These are phyloP conservation scores for Ampelomyces quisqualis DNA, from an alignment of 2,329 filamentous ascomycete species.

Conservation along the genomic window DNA sequence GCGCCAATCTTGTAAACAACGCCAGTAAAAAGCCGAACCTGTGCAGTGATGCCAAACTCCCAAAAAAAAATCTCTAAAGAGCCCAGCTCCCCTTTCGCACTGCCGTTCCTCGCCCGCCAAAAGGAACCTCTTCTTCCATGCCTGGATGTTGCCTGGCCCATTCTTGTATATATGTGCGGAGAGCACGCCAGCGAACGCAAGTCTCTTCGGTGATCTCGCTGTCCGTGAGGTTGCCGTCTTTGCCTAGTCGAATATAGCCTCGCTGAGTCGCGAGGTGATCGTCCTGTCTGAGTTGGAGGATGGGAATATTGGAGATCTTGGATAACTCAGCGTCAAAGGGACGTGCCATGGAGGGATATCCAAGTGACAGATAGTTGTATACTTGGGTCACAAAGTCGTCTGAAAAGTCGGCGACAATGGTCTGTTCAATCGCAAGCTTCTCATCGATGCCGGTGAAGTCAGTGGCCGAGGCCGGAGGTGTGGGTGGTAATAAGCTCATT, in stretches of 20 bases:
- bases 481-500: constrained; percentile 38
- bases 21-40: too few relatives aligned
- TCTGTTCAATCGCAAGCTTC: constrained; percentile 48
- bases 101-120: constrained; percentile 46
- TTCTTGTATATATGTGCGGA: constrained; percentile 80
- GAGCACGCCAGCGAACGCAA: constrained; percentile 78
- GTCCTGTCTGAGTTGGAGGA: constrained; percentile 69
- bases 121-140: constrained; percentile 48
- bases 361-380: constrained; percentile 93
- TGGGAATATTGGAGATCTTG: constrained; percentile 70
- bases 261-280: constrained; percentile 65
- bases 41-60: too few relatives aligned
- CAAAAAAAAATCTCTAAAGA: constrained; percentile 15
- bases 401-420: constrained; percentile 67
- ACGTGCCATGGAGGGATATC: constrained; percentile 82
- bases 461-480: constrained; percentile 39
- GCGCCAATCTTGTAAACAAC: too few relatives aligned
- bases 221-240: constrained; percentile 51
- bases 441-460: constrained; percentile 47
- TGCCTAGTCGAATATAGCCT: constrained; percentile 68
- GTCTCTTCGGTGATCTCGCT: constrained; percentile 52
- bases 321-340: constrained; percentile 82
- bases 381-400: constrained; percentile 91
- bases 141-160: constrained; percentile 87
- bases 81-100: constrained; percentile 54